These are phyloP conservation scores for Spathaspora girioi DNA, from an alignment of 805 yeast genomes.

Conservation along the genomic window DNA sequence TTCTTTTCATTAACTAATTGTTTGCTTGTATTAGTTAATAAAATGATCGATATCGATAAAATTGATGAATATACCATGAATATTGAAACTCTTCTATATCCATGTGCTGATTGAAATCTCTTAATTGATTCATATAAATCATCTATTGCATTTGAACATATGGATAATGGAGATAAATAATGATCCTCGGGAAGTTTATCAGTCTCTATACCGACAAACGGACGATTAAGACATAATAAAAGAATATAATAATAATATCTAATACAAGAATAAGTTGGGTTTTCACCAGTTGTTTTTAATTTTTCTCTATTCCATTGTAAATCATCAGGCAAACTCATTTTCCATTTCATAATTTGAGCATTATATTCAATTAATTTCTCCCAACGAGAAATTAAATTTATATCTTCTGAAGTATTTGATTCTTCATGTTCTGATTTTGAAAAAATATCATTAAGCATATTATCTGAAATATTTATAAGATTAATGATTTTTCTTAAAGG, in stretches of 20 bases:
- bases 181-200: slow-evolving; percentile 10
- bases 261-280: slow-evolving; percentile 52
- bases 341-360: slow-evolving; percentile 50
- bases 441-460: slow-evolving; percentile 43
- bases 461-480: slow-evolving; percentile 42
- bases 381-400: slow-evolving; percentile 37
- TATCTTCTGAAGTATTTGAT: slow-evolving; percentile 28
- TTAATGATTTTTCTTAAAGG: slow-evolving; percentile 42
- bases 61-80: slow-evolving; percentile 47
- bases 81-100: slow-evolving; percentile 40
- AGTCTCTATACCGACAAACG: slow-evolving; percentile 44
- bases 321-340: slow-evolving; percentile 43
- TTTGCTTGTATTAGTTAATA: slow-evolving; percentile 29
- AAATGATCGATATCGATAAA: slow-evolving; percentile 40
- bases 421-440: slow-evolving; percentile 32
- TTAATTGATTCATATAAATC: slow-evolving; percentile 39
- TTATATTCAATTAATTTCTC: slow-evolving; percentile 44
- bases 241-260: slow-evolving; percentile 58
- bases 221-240: slow-evolving; percentile 56
- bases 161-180: slow-evolving; percentile 26
- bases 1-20: slow-evolving; percentile 23
- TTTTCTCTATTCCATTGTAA: slow-evolving; percentile 45
- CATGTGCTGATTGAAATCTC: slow-evolving; percentile 36
- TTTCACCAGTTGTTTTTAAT: slow-evolving; percentile 42
- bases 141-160: slow-evolving; percentile 38